Evolutionary conservation across 805 yeast species (phyloP), one percentile per base, ranked within the genome.

Genomic region (Pichia paraexigua): DNA sequence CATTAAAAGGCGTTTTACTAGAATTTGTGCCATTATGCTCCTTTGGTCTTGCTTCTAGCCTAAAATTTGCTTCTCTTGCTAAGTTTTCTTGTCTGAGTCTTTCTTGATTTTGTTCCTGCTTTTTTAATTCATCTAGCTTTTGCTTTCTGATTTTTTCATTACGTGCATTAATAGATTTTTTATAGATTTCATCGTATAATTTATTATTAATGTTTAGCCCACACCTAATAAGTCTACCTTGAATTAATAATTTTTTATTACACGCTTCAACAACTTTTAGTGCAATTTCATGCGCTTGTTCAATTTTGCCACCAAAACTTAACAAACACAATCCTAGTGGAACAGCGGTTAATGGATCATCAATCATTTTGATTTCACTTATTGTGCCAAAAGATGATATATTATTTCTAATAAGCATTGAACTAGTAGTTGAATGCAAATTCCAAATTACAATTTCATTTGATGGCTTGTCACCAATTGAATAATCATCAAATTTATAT

Each of bases 391-490:
- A 85, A 24, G 75, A 67, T 42, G 74, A 74, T 56, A 87, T 78
- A 56, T 77, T 81, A 54, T 83, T 80, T 45, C 70, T 72, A 3
- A 77, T 51, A 18, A 71, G 61, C 5, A 53, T 49, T 46, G 79
- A 78, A 43, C 76, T 73, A n/a, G 78, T 72, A 3, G 78, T 69
- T 2, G 75, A 60, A 3, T 87, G 83, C 47, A 83, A 70, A 20
- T 83, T 85, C 77, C 87, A 83, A 5, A 87, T 72, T 1, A 89
- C 78, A 40, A 90, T 65, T 59, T 85, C 90, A 10, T 78, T 69
- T 4, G 82, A 74, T 0, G 96, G 96, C 18, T 82, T 79, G 0
- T 85, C 82, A 0, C 94, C 95, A 13, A 87, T 62, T 0, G 95
- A 87, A 60, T 83, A 73, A 52, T 81, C 75, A 63, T 89, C 96